A percentile compares a stretch with the other conserved stretches of the same genome.
Evolutionary conservation across 2,329 filamentous ascomycete species (phyloP).

Genomic region (Pseudocercospora fijiensis): DNA sequence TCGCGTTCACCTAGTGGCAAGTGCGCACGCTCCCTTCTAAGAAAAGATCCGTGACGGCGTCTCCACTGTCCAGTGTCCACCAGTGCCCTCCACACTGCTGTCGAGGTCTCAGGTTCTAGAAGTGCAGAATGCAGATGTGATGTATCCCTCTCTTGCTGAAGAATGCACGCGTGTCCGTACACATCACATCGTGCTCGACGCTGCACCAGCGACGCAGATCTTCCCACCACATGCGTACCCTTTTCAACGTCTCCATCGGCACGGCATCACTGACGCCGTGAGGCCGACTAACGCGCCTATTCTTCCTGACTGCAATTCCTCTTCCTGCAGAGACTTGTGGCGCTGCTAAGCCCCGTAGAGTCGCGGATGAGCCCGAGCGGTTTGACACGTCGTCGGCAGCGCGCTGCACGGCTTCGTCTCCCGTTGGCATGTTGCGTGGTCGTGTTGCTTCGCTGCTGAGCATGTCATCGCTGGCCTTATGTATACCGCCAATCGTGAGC

Average conservation of each 20-base stretch:
- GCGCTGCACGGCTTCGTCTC: background rate
- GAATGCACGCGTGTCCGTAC: background rate
- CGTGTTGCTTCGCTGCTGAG: background rate
- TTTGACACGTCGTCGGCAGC: background rate
- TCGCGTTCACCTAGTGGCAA: slow-evolving; percentile 16
- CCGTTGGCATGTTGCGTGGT: background rate
- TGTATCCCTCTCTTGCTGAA: background rate
- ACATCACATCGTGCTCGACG: background rate
- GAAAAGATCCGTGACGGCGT: slow-evolving; percentile 4
- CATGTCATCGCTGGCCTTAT: background rate
- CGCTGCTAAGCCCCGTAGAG: slow-evolving; percentile 1
- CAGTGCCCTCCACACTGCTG: background rate
- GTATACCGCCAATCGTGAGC: background rate
- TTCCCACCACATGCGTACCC: background rate
- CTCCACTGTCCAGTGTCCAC: background rate
- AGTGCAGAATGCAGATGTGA: background rate
- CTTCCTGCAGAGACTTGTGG: slow-evolving; percentile 5
- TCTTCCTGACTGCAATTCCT: background rate
- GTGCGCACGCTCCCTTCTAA: background rate
- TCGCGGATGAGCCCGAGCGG: slow-evolving; percentile 1
- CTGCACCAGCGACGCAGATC: background rate
- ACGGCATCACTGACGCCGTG: background rate
- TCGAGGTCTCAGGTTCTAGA: background rate
- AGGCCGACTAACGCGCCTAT: slow-evolving; percentile 2
- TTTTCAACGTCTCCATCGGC: slow-evolving; percentile 4